Percentiles rank a stretch among this genome's conserved stretches.
These are phyloP conservation scores for Carex parvula DNA, from an alignment of 176 grass and related monocot species.

Conservation along the genomic window DNA sequence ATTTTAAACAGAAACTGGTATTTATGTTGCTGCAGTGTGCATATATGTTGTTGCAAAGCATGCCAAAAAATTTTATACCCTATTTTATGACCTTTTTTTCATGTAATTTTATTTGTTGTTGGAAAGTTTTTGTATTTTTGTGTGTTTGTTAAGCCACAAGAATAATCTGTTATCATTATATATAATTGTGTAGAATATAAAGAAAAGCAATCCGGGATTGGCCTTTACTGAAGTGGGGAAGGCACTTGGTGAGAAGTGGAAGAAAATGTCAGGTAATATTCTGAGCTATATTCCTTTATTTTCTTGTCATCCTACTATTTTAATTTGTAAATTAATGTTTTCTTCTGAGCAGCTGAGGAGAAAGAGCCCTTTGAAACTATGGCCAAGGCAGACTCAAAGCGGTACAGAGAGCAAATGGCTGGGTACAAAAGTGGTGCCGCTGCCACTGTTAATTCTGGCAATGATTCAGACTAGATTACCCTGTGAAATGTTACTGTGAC, in stretches of 20 bases:
- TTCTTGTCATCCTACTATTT: background rate
- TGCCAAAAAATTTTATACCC: background rate
- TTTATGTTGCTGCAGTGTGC: background rate
- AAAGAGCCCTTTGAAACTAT: slow-evolving; percentile 53
- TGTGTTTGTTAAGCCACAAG: background rate
- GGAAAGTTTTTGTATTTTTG: slow-evolving; percentile 4
- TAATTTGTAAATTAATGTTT: background rate
- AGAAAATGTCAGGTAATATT: slow-evolving; percentile 71
- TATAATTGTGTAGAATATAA: slow-evolving; percentile 54
- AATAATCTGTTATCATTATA: slow-evolving; percentile 19
- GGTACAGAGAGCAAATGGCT: slow-evolving; percentile 58
- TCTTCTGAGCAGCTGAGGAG: slow-evolving; percentile 49
- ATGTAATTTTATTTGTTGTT: background rate
- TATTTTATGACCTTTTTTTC: background rate
- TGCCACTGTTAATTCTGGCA: slow-evolving; percentile 28
- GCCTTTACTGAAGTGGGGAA: slow-evolving; percentile 62
- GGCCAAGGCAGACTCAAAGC: slow-evolving; percentile 54
- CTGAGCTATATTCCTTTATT: background rate
- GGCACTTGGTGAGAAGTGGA: slow-evolving; percentile 75
- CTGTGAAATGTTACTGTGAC: background rate
- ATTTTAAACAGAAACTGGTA: background rate
- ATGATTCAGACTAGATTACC: slow-evolving; percentile 43
- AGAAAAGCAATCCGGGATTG: slow-evolving; percentile 59
- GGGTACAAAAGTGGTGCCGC: slow-evolving; percentile 40
- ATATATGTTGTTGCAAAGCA: background rate